These are phyloP conservation scores for Hypoxylon subgilvum DNA, from an alignment of 495 filamentous ascomycete species.

Conservation along the genomic window DNA sequence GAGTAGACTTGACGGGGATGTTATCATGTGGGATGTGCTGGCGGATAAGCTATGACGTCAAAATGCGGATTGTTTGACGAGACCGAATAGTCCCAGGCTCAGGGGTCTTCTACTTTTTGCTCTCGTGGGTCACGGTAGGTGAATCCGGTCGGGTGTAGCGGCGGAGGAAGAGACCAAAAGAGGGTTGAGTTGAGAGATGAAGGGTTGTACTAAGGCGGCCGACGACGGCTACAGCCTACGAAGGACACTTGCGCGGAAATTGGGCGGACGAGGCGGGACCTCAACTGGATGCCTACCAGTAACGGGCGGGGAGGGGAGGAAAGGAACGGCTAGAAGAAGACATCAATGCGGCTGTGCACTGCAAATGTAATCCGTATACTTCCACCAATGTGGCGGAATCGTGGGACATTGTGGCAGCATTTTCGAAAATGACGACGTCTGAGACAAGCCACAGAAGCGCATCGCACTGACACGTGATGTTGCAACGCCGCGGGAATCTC, in stretches of 20 bases:
- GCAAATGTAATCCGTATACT: too few species aligned
- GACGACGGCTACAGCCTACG: neutral
- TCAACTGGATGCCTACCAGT: too few species aligned
- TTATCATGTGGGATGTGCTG: constrained; percentile 14
- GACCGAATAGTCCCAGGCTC: too few species aligned
- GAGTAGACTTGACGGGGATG: too few species aligned
- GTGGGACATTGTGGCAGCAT: neutral
- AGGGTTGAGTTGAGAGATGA: constrained; percentile 25
- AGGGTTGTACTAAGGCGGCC: constrained; percentile 19
- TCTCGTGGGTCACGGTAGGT: too few species aligned
- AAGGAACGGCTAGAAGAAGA: constrained; percentile 12
- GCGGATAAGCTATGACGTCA: constrained; percentile 28
- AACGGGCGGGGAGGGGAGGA: constrained; percentile 32
- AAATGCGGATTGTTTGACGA: constrained; percentile 26
- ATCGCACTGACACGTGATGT: constrained; percentile 33
- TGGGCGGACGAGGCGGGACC: constrained; percentile 33
- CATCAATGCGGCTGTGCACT: too few species aligned
- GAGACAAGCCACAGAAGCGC: constrained; percentile 32
- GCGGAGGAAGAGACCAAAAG: constrained; percentile 31
- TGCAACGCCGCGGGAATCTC: constrained; percentile 33
- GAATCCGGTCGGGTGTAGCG: constrained; percentile 15
- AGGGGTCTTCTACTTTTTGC: too few species aligned
- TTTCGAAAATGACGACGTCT: neutral
- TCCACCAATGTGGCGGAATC: too few species aligned
- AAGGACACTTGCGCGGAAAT: constrained; percentile 29